Percentiles rank a stretch among this genome's conserved stretches.
Evolutionary conservation across 2,329 filamentous ascomycete species (phyloP).

Genomic region (Helotiales sp.): DNA sequence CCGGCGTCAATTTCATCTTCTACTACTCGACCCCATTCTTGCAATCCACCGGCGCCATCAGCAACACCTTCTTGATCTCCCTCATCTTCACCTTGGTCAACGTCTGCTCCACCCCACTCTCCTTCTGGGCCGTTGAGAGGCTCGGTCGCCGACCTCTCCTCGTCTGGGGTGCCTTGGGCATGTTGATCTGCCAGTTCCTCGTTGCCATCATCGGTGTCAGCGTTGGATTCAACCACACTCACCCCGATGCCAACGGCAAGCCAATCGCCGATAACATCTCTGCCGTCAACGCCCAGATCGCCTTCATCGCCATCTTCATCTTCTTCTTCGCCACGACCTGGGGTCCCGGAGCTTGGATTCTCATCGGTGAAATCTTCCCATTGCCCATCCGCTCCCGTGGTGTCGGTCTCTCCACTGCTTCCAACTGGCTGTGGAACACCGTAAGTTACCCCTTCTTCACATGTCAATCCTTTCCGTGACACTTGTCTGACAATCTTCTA

Average conservation of each 20-base stretch:
- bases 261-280: slow-evolving; percentile 57
- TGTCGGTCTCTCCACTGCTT: slow-evolving; percentile 84
- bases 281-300: slow-evolving; percentile 71
- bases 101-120: slow-evolving; percentile 81
- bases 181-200: slow-evolving; percentile 86
- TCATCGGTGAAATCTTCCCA: slow-evolving; percentile 91
- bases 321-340: slow-evolving; percentile 91
- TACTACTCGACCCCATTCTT: slow-evolving; percentile 88
- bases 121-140: slow-evolving; percentile 84
- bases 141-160: slow-evolving; percentile 82
- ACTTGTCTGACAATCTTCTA: neutral
- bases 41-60: slow-evolving; percentile 74
- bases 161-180: slow-evolving; percentile 77
- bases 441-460: neutral
- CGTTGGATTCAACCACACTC: slow-evolving; percentile 47
- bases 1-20: slow-evolving; percentile 91
- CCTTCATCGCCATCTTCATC: slow-evolving; percentile 91
- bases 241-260: slow-evolving; percentile 26
- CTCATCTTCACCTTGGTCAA: slow-evolving; percentile 89
- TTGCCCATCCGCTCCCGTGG: slow-evolving; percentile 87
- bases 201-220: slow-evolving; percentile 77
- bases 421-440: slow-evolving; percentile 90
- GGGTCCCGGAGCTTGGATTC: slow-evolving; percentile 77
- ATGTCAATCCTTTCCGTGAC: neutral
- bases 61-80: slow-evolving; percentile 80